Evolutionary conservation across 371 early-diverging fungal genomes (phyloP).

Genomic region (Funneliformis caledonium): DNA sequence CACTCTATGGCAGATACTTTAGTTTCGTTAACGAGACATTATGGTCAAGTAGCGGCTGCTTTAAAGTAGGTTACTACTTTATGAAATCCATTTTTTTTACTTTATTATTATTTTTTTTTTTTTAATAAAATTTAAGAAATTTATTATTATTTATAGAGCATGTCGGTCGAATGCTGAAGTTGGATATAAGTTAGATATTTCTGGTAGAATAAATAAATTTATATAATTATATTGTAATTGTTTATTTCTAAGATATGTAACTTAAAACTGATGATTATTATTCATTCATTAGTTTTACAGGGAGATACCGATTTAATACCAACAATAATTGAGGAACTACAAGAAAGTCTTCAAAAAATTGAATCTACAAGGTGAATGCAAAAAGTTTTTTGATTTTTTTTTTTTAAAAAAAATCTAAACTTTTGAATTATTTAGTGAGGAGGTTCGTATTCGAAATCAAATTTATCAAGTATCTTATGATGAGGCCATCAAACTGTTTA

Average conservation of each 20-base stretch:
- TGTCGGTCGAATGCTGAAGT: constrained; percentile 22
- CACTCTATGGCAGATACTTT: constrained; percentile 50
- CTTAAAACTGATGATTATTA: too few relatives aligned
- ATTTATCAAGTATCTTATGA: constrained; percentile 35
- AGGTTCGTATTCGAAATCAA: constrained; percentile 33
- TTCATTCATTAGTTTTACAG: constrained; percentile 43
- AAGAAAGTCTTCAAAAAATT: constrained; percentile 44
- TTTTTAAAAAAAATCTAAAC: neutral
- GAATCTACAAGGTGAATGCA: constrained; percentile 25
- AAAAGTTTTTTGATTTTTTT: neutral
- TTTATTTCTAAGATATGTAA: too few relatives aligned
- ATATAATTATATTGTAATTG: neutral
- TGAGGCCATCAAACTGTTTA: constrained; percentile 32
- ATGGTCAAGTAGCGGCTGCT: constrained; percentile 49
- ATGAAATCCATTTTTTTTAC: neutral
- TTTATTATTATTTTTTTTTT: neutral
- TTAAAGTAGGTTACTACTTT: constrained; percentile 43
- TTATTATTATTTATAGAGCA: constrained; percentile 9
- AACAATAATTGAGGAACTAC: constrained; percentile 46
- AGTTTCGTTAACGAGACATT: constrained; percentile 49
- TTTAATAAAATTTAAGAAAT: neutral
- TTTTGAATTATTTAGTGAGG: constrained; percentile 22
- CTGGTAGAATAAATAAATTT: constrained; percentile 5
- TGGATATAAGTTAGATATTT: constrained; percentile 8
- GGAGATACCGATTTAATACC: constrained; percentile 47